phyloP scores from a whole-genome alignment of 1,284 basidiomycete species.

The Puccinia horiana region DNA sequence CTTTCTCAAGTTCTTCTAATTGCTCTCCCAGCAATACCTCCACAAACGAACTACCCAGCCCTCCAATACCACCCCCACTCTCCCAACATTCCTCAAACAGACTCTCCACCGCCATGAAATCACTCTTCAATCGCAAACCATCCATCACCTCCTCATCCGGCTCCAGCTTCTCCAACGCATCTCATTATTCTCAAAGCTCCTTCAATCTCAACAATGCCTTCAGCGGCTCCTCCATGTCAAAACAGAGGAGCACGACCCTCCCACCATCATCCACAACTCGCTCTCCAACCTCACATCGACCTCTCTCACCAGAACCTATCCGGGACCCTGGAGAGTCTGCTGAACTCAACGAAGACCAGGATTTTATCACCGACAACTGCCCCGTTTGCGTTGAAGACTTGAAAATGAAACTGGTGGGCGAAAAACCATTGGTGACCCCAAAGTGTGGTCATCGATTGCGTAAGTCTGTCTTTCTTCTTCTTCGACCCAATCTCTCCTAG shows the following conservation, averaged over 20 bases:
- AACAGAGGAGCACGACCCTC: background rate
- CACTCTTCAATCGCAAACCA: constrained; percentile 3
- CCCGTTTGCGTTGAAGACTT: constrained; percentile 88
- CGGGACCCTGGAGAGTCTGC: background rate
- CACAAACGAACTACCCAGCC: background rate
- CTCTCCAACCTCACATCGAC: background rate
- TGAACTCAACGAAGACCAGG: background rate
- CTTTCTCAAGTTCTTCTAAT: background rate
- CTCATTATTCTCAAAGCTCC: constrained; percentile 2
- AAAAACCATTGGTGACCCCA: constrained; percentile 94
- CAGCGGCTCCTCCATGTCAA: background rate
- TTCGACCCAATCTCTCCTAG: no score
- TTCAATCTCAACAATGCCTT: background rate
- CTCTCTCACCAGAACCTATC: background rate
- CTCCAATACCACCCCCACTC: background rate
- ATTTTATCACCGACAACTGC: constrained; percentile 65
- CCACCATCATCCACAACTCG: background rate
- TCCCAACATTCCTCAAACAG: background rate
- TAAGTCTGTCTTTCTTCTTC: constrained; percentile 64
- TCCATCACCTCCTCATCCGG: constrained; percentile 21
- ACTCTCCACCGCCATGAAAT: constrained; percentile 21
- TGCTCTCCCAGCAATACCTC: background rate
- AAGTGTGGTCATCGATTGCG: constrained; percentile 96
- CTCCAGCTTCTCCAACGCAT: constrained; percentile 22
- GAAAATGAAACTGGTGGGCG: constrained; percentile 70